Percentiles rank a stretch among this genome's conserved stretches.
phyloP scores from a whole-genome alignment of 371 early-diverging fungal genomes.

The Dichotomocladium elegans region DNA sequence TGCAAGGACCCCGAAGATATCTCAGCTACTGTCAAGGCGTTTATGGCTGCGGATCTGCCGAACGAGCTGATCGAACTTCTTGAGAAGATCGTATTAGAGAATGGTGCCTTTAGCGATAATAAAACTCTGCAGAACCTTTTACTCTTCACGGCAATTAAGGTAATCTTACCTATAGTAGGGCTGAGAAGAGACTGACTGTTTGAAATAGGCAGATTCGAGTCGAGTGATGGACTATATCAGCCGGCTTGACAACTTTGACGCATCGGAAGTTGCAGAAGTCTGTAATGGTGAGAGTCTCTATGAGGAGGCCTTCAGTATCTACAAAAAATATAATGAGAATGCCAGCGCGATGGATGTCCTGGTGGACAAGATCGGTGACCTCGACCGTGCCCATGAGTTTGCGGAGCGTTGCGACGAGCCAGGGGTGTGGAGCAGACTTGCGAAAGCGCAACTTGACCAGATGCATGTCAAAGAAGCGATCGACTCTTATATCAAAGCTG shows the following conservation, averaged over 20 bases:
- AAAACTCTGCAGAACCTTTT: conserved; percentile 95
- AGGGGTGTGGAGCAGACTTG: conserved; percentile 93
- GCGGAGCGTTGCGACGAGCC: conserved; percentile 88
- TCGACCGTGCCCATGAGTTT: conserved; percentile 94
- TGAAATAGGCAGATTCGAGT: conserved; percentile 67
- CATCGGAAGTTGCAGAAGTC: conserved; percentile 92
- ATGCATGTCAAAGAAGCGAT: conserved; percentile 92
- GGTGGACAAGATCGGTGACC: conserved; percentile 83
- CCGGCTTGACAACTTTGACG: conserved; percentile 93
- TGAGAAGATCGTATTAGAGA: conserved; percentile 93
- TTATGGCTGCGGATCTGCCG: conserved; percentile 94
- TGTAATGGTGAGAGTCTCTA: conserved; percentile 83
- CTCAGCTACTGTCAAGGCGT: conserved; percentile 94
- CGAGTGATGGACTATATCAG: conserved; percentile 93
- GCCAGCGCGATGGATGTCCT: conserved; percentile 88
- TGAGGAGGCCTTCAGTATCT: conserved; percentile 96
- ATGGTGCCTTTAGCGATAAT: conserved; percentile 90
- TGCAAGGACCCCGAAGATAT: conserved; percentile 96
- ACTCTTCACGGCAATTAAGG: conserved; percentile 93
- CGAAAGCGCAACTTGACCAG: conserved; percentile 89
- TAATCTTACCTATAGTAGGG: too few relatives aligned
- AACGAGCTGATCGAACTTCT: conserved; percentile 94
- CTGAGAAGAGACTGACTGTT: not conserved
- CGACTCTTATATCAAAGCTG: conserved; percentile 93
- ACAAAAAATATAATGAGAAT: conserved; percentile 89